Conservation (phyloP, 2,329 filamentous ascomycete genomes). For the Fusarium sp. region DNA sequence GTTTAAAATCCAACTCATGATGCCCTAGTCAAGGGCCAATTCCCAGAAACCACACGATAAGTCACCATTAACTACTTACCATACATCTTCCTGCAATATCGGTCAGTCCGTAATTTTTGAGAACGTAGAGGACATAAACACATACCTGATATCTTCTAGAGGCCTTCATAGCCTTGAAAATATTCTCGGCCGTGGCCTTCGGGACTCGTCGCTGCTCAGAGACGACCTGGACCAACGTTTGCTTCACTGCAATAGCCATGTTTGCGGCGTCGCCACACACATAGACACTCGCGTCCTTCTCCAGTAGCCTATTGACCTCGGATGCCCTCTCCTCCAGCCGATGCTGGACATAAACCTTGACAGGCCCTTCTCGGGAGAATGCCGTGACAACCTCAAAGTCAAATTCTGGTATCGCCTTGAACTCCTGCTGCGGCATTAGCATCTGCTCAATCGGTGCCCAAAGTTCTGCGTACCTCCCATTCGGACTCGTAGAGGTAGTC, state of each 20-base stretch:
- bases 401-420: background rate
- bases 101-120: background rate
- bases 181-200: background rate
- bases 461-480: background rate
- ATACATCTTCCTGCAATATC: background rate
- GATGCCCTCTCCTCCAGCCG: background rate
- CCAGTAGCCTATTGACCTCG: background rate
- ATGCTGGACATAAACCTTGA: constrained; percentile 9
- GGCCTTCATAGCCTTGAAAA: background rate
- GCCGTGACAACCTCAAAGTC: background rate
- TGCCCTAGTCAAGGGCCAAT: background rate
- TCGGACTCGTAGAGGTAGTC: background rate
- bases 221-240: background rate
- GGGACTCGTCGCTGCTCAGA: background rate
- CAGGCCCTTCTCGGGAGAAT: background rate
- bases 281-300: background rate
- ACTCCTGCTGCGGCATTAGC: background rate
- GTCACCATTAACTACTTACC: background rate
- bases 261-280: constrained; percentile 10
- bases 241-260: background rate
- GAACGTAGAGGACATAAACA: background rate
- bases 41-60: background rate
- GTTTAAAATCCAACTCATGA: background rate
- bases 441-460: background rate
- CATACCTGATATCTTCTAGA: background rate